Evolutionary conservation across 345 rosid species (phyloP), one percentile per base, ranked within the genome.

Genomic region (Kernera saxatilis): DNA sequence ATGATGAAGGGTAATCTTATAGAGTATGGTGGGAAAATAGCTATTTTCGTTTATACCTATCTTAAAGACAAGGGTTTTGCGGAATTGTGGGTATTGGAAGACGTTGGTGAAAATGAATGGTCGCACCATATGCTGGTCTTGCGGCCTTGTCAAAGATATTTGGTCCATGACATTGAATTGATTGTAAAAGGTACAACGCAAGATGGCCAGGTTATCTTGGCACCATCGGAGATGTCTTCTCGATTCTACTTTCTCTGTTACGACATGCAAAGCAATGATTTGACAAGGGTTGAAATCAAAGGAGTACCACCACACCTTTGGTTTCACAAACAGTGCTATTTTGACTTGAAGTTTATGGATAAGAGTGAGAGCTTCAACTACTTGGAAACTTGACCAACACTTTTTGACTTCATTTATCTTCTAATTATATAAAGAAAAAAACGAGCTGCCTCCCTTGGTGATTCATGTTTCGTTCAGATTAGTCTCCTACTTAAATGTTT

Each of bases 121-220:
- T 51, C 39, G 13, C n/a, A n/a, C n/a, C n/a, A n/a, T n/a, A n/a
- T n/a, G n/a, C 19, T 39, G 40, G 8, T 26, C 53, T 8, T 67
- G 71, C 62, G 18, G 50, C 61, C 71, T 39, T 13, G 62, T 39
- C 71, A 67, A 27, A 52, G 29, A n/a, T 62, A 39, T 53, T 67
- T 67, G 40, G 62, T 52, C 30, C 1, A 25, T 18, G 71, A 39
- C 60, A 37, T 5, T 66, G 27, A 6, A 6, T 26, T 51, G 17
- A 11, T 39, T 4, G 13, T 66, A 25, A 51, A 8, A 37, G 59
- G 70, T 13, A 66, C 51, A 67, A 52, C 61, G 2, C 19, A 12
- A 8, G 71, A 67, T 29, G 62, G 41, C 18, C 53, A 12, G 50
- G 62, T 67, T 1, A 67, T 67, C 29, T 54, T 67, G 32, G 72